Conservation (phyloP, 768 basidiomycete genomes). For the Daedaleopsis sinensis region DNA sequence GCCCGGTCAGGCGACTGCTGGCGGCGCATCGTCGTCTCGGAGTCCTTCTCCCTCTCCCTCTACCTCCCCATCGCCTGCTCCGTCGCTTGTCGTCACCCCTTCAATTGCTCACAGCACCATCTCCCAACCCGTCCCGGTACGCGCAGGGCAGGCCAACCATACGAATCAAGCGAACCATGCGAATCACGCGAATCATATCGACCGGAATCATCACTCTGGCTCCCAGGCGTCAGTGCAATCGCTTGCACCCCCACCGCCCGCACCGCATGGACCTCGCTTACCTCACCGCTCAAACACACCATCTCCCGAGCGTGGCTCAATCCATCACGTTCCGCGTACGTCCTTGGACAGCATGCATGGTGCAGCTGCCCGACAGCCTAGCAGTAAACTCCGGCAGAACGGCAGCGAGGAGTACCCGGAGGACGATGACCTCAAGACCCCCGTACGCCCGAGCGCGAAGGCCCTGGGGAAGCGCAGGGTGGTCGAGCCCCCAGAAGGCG, state of each 20-base stretch:
- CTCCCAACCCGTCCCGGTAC: constrained; percentile 38
- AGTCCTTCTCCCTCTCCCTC: constrained; percentile 50
- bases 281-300: constrained; percentile 72
- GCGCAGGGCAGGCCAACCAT: neutral
- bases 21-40: constrained; percentile 43
- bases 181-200: constrained; percentile 18
- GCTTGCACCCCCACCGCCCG: constrained; percentile 67
- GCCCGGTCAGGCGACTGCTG: constrained; percentile 23
- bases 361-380: neutral
- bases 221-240: constrained; percentile 32
- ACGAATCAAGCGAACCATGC: constrained; percentile 9
- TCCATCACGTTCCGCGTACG: constrained; percentile 4
- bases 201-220: constrained; percentile 23
- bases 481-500: constrained; percentile 51
- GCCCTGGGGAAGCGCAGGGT: constrained; percentile 84
- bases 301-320: constrained; percentile 55
- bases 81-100: constrained; percentile 33
- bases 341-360: constrained; percentile 6
- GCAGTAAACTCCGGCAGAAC: constrained; percentile 29
- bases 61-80: constrained; percentile 41
- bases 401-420: constrained; percentile 25
- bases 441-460: constrained; percentile 78
- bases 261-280: constrained; percentile 73
- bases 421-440: constrained; percentile 37
- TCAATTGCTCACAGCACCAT: constrained; percentile 37